Evolutionary conservation across 1,284 basidiomycete genomes (phyloP), one percentile per base, ranked within the genome.

Genomic region (Rhodotorula sp.): DNA sequence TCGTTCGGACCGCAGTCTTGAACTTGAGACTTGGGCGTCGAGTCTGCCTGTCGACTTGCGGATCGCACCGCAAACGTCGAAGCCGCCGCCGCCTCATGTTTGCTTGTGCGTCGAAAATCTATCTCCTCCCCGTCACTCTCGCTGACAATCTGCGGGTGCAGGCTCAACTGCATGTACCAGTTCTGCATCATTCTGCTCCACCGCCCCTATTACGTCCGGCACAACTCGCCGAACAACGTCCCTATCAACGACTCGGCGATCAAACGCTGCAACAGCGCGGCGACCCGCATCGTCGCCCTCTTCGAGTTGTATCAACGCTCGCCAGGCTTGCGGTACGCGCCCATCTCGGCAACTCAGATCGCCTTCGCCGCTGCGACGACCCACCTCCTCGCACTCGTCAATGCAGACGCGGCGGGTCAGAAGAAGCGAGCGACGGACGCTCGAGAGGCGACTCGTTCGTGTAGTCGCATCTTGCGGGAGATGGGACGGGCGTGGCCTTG

Each of bases 291-390:
- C 66, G 85, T 89, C 78, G 83, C 85, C 18, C 81, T 88, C 1
- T 80, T 86, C 4, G 81, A 69, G 53, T 60, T 77, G 18, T 78
- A 75, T 65, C 70, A 75, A 37, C 79, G 80, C 15, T 82, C 85
- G 24, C 88, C 88, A 75, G 82, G 82, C 1, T 80, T 89, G 7
- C 86, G 87, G 37, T 87, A 85, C 74, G 82, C 84, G 24, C 86
- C 87, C 0, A 84, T 88, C 55, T 87, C 87, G 9, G 81, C 87
- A 57, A 82, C 87, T 37, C 87, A 89, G 74, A 84, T 85, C 55
- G 81, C 86, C 54, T 90, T 88, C 77, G 85, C 85, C 8, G 87
- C 88, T 0, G 88, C 87, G 24, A 89, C 87, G 4, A 82, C 87
- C 26, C 87, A 84, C 76, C 81, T 88, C 13, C 81, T 87, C 37